Evolutionary conservation across 2,329 filamentous ascomycete species (phyloP).

Genomic region (Sporothrix globosa): DNA sequence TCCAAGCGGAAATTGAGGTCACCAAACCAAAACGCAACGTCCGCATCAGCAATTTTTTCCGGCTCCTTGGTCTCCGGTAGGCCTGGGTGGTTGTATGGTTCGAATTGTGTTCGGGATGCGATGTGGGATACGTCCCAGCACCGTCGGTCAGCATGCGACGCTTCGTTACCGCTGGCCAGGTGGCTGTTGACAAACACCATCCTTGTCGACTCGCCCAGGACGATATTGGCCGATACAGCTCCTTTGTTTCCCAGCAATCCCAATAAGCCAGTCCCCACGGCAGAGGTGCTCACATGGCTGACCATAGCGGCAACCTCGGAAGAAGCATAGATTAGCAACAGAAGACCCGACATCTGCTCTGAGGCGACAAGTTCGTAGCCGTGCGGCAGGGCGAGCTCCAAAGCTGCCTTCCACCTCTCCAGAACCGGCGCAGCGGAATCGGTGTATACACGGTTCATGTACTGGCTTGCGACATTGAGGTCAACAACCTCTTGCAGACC

Average conservation of each 20-base stretch:
- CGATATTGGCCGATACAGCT: constrained; percentile 76
- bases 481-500: constrained; percentile 93
- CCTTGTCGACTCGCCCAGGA: constrained; percentile 86
- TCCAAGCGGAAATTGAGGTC: constrained; percentile 94
- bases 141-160: constrained; percentile 74
- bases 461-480: constrained; percentile 76
- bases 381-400: constrained; percentile 72
- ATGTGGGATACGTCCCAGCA: constrained; percentile 91
- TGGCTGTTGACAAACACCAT: constrained; percentile 92
- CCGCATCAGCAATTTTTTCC: constrained; percentile 80
- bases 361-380: constrained; percentile 78
- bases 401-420: constrained; percentile 77
- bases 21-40: constrained; percentile 95
- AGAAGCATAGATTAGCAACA: constrained; percentile 84
- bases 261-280: constrained; percentile 84
- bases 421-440: constrained; percentile 64
- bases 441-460: constrained; percentile 70
- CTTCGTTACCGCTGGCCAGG: constrained; percentile 82
- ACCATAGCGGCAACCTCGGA: constrained; percentile 73
- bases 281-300: constrained; percentile 78
- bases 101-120: constrained; percentile 73
- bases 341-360: constrained; percentile 83
- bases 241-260: constrained; percentile 98
- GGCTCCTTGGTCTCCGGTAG: constrained; percentile 63
- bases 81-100: constrained; percentile 66